Percentiles rank a stretch among this genome's conserved stretches.
phyloP scores from a whole-genome alignment of 768 basidiomycete genomes.

The Xerocomus potaroensis region DNA sequence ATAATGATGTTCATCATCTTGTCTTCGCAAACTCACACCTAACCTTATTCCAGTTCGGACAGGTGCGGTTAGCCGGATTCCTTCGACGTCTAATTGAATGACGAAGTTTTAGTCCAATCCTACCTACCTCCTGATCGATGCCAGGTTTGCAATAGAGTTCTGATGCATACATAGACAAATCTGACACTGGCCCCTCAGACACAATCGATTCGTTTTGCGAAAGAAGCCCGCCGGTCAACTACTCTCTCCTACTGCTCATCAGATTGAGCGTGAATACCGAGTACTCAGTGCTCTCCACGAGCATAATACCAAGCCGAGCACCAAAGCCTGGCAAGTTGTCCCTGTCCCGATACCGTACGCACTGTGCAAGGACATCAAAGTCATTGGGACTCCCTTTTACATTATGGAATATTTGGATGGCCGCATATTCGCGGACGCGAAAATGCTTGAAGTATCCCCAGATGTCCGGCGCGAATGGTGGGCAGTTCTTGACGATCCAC shows the following conservation, averaged over 20 bases:
- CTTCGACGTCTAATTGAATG: slow-evolving; percentile 1
- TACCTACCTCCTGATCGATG: slow-evolving; percentile 88
- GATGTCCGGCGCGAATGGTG: slow-evolving; percentile 70
- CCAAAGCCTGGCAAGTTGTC: slow-evolving; percentile 48
- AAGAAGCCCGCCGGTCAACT: slow-evolving; percentile 90
- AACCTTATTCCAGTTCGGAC: slow-evolving; percentile 63
- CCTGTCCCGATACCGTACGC: slow-evolving; percentile 84
- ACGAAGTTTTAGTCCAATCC: slow-evolving; percentile 72
- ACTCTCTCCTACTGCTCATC: slow-evolving; percentile 88
- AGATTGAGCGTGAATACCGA: slow-evolving; percentile 89
- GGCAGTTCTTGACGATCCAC: slow-evolving; percentile 17
- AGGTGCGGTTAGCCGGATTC: slow-evolving; percentile 46
- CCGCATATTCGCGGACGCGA: slow-evolving; percentile 84
- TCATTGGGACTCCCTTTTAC: slow-evolving; percentile 91
- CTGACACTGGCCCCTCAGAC: slow-evolving; percentile 31
- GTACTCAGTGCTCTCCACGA: slow-evolving; percentile 73
- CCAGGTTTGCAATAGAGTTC: slow-evolving; percentile 42
- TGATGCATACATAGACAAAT: neutral
- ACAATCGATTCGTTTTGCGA: slow-evolving; percentile 74
- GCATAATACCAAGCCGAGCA: slow-evolving; percentile 59
- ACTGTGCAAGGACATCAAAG: slow-evolving; percentile 70
- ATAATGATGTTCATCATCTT: too few species aligned
- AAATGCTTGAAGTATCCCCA: slow-evolving; percentile 65
- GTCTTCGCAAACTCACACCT: neutral
- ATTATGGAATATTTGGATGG: slow-evolving; percentile 96